Evolutionary conservation across 441 rosid species (phyloP).

Genomic region (Eutrema salsugineum): DNA sequence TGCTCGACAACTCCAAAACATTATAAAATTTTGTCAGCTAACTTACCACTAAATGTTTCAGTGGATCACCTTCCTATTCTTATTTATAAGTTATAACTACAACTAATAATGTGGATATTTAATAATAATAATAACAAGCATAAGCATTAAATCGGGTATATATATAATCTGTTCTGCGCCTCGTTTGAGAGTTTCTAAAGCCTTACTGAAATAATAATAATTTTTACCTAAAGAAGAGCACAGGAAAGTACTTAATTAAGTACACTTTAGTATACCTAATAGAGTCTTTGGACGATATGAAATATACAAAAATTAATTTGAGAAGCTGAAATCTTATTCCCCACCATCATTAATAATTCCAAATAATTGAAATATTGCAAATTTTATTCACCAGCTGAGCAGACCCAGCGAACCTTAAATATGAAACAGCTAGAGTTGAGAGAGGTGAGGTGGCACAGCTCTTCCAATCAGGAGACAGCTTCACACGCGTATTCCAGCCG

Average conservation of each 20-base stretch:
- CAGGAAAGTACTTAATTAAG: no score
- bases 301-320: background rate
- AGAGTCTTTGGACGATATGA: background rate
- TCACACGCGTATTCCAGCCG: constrained; percentile 4
- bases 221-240: no score
- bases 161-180: no score
- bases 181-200: no score
- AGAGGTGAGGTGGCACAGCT: constrained; percentile 19
- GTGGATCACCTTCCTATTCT: background rate
- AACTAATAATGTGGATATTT: no score
- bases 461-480: constrained; percentile 22
- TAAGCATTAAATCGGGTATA: no score
- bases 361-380: background rate
- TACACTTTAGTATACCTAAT: no score
- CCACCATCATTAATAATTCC: background rate
- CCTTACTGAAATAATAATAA: no score
- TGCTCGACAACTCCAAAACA: constrained; percentile 22
- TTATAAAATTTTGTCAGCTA: constrained; percentile 23
- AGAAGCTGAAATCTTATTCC: constrained; percentile 2
- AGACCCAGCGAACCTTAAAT: constrained; percentile 5
- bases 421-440: constrained; percentile 14
- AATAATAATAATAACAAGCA: no score
- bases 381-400: no score
- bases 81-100: no score
- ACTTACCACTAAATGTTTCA: no score